Base-by-base conservation (phyloP, 805 yeast genomes). In the Candida incommunis region DNA sequence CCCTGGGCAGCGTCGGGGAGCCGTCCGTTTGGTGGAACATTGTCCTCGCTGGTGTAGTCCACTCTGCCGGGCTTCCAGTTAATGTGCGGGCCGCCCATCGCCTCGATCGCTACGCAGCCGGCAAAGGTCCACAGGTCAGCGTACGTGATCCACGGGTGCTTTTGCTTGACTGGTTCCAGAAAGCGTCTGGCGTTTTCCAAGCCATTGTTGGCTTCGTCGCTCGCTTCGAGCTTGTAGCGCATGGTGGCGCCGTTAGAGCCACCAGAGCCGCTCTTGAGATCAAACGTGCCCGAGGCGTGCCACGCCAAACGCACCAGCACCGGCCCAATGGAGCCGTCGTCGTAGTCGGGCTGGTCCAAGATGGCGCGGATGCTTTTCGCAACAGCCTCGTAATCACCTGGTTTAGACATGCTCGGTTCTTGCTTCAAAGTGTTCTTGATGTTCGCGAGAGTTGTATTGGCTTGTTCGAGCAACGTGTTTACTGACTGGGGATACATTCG, bases 221-320 rank as follows among this genome's bases (percentile, higher is more conserved):
- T 57, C 41, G 68, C 70, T 57, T 72, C 77, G 40, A 62, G 53
- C 41, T 58, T 56, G 55, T 55, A 72, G 45, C 75, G 57, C 76
- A 75, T 72, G 21, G 79, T 74, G 41, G 75, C 70, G 22, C 76
- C 78, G 55, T 65, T 72, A 41, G 78, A 70, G 4, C 79, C 78
- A 15, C 70, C 70, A 1, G 78, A 60, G 41, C 72, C 68, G 20
- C 67, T 64, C n/a, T 62, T 59, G 51, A 66, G 66, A 54, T 83
- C 85, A 61, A 70, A 86, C 18, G 92, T 82, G 27, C 94, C 95
- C 46, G 84, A 74, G 27, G 80, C 74, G 59, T 85, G 94, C 95
- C 95, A 85, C 23, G 94, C 82, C 45, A 83, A 70, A 54, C 95
- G 75, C 22, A 85, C 76, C 35, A 85, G 65, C 15, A 80, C 76